These are phyloP conservation scores for Arthroderma uncinatum DNA, from an alignment of 2,329 filamentous ascomycete genomes.

Conservation along the genomic window DNA sequence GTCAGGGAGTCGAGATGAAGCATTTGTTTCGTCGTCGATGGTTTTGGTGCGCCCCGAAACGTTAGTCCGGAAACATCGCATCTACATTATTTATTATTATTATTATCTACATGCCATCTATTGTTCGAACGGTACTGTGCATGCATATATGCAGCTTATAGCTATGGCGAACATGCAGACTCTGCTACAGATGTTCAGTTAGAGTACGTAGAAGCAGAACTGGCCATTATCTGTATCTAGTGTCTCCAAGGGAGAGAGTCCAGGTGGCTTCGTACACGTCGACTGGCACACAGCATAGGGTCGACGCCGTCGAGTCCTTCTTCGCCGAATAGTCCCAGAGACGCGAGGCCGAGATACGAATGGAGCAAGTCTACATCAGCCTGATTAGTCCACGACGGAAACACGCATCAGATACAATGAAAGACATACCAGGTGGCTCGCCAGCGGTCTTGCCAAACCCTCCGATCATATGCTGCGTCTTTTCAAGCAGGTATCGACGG, in stretches of 20 bases:
- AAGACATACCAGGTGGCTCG: slow-evolving; percentile 49
- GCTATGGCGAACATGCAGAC: too few species aligned
- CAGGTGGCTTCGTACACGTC: slow-evolving; percentile 32
- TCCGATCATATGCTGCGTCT: slow-evolving; percentile 77
- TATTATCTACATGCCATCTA: too few species aligned
- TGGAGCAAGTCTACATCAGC: slow-evolving; percentile 60
- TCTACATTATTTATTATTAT: neutral
- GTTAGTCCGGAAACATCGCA: neutral
- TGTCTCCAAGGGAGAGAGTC: slow-evolving; percentile 33
- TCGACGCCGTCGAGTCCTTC: slow-evolving; percentile 60
- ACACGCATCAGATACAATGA: slow-evolving; percentile 30
- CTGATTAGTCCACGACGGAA: slow-evolving; percentile 14
- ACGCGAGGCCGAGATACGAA: slow-evolving; percentile 74
- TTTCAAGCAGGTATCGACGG: slow-evolving; percentile 68
- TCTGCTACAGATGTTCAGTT: too few species aligned
- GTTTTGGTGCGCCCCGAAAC: neutral
- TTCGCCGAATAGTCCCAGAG: slow-evolving; percentile 63
- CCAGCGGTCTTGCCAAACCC: slow-evolving; percentile 66
- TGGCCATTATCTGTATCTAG: too few species aligned
- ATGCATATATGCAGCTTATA: neutral
- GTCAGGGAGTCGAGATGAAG: neutral
- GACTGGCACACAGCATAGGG: slow-evolving; percentile 62
- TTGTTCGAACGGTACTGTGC: too few species aligned
- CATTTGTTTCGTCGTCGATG: neutral
- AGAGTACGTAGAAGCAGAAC: too few species aligned